Conservation (phyloP, 768 basidiomycete genomes). For the Mycena epipterygia region DNA sequence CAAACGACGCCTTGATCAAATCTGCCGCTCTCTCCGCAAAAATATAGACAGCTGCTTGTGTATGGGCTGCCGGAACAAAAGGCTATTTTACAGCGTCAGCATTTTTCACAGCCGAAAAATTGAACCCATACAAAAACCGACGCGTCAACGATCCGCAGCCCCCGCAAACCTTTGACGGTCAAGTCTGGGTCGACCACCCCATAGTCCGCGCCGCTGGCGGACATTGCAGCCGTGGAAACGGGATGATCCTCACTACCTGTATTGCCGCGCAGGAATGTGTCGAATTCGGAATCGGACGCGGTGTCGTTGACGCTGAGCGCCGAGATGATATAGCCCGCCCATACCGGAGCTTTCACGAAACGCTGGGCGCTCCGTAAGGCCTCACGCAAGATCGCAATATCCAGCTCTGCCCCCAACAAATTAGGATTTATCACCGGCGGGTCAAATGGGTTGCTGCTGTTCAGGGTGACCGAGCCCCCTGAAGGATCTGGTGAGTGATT, state of each 20-base stretch:
- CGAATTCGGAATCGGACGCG: slow-evolving; percentile 36
- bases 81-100: slow-evolving; percentile 17
- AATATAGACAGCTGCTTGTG: slow-evolving; percentile 28
- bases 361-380: slow-evolving; percentile 33
- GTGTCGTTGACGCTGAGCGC: slow-evolving; percentile 4
- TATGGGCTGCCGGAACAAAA: slow-evolving; percentile 22
- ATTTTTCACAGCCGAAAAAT: background rate
- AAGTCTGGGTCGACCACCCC: slow-evolving; percentile 46
- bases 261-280: slow-evolving; percentile 27
- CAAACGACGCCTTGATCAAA: slow-evolving; percentile 18
- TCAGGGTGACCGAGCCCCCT: slow-evolving; percentile 48
- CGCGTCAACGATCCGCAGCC: slow-evolving; percentile 46
- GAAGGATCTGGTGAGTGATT: background rate
- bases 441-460: slow-evolving; percentile 55
- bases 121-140: slow-evolving; percentile 36
- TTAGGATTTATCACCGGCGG: slow-evolving; percentile 60
- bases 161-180: slow-evolving; percentile 41
- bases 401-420: slow-evolving; percentile 45
- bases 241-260: slow-evolving; percentile 37
- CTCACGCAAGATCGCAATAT: slow-evolving; percentile 34
- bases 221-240: slow-evolving; percentile 41
- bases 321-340: slow-evolving; percentile 34
- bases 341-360: slow-evolving; percentile 32
- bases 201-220: slow-evolving; percentile 25
- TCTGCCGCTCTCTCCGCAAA: slow-evolving; percentile 29